Percentiles rank a stretch among this genome's conserved stretches.
Evolutionary conservation across 192 early-diverging fungal species (phyloP).

Genomic region (Phlyctochytrium arcticum): DNA sequence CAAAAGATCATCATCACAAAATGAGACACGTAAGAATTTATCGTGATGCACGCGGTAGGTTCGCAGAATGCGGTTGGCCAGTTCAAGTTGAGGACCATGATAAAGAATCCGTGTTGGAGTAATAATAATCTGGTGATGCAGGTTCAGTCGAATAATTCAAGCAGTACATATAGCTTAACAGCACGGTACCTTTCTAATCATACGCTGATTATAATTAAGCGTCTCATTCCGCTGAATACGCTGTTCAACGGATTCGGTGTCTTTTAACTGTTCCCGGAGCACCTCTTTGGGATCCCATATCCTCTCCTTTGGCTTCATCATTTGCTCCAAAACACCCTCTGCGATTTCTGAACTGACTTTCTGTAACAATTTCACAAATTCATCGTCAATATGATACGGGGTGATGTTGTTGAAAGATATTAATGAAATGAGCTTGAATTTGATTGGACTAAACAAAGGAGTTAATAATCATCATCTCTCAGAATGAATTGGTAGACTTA

Average conservation of each 20-base stretch:
- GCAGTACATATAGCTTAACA: no score
- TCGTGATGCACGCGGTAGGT: conserved; percentile 45
- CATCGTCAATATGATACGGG: conserved; percentile 14
- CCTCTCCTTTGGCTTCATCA: conserved; percentile 6
- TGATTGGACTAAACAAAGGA: conserved; percentile 1
- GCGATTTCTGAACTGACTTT: neutral
- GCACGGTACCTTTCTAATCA: conserved; percentile 21
- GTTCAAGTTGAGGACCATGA: conserved; percentile 61
- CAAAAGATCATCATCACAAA: conserved; percentile 57
- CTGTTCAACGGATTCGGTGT: neutral
- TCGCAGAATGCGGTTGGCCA: conserved; percentile 70
- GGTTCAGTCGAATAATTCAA: no score
- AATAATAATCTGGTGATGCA: conserved; percentile 47
- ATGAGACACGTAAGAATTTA: conserved; percentile 67
- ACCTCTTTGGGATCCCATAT: conserved; percentile 22
- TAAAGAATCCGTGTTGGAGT: conserved; percentile 66
- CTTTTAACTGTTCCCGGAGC: neutral
- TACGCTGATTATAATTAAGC: conserved; percentile 17
- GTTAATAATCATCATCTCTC: neutral
- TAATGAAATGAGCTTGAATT: conserved; percentile 18
- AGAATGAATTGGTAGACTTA: conserved; percentile 15
- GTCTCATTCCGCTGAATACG: conserved; percentile 4
- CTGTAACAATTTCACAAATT: conserved; percentile 12
- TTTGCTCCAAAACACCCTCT: conserved; percentile 18
- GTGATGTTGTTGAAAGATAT: conserved; percentile 14